phyloP scores from a whole-genome alignment of 2,329 filamentous ascomycete genomes.

The Alternaria sp. region DNA sequence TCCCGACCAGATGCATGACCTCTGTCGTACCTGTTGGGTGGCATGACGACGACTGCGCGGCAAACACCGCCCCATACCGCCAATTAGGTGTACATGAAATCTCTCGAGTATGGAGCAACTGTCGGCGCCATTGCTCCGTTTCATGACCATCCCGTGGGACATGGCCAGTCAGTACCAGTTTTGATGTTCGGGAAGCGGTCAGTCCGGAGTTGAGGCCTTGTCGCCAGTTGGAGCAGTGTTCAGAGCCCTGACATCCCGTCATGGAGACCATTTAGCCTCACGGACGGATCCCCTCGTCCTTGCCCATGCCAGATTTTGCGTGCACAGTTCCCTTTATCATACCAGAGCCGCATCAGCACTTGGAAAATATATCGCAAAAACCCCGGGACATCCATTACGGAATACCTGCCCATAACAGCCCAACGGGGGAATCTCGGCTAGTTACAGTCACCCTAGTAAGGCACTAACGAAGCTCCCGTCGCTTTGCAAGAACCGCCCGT shows the following conservation, averaged over 20 bases:
- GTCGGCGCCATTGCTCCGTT: conserved; percentile 21
- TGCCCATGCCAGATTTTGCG: background rate
- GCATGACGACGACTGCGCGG: conserved; percentile 20
- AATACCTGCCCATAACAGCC: conserved; percentile 34
- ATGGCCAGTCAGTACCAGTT: conserved; percentile 16
- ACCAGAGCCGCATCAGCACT: conserved; percentile 1
- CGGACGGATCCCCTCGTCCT: background rate
- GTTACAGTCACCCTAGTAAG: conserved; percentile 20
- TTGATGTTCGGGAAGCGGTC: conserved; percentile 14
- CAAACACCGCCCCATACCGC: conserved; percentile 16
- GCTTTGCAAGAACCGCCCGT: conserved; percentile 30
- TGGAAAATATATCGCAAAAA: conserved; percentile 10
- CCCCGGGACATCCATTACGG: conserved; percentile 15
- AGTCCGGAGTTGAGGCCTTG: conserved; percentile 13
- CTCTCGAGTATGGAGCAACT: conserved; percentile 5
- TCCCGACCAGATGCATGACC: conserved; percentile 12
- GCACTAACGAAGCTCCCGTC: conserved; percentile 30
- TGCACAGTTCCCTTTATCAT: conserved; percentile 7
- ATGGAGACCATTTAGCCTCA: background rate
- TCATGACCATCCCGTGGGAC: conserved; percentile 6
- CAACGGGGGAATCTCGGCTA: conserved; percentile 36
- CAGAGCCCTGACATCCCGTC: background rate
- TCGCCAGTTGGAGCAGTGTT: conserved; percentile 1
- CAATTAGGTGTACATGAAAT: conserved; percentile 5
- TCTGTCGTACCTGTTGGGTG: conserved; percentile 10